A percentile compares a stretch with the other conserved stretches of the same genome.
These are phyloP conservation scores for Termitomyces sp. DNA, from an alignment of 768 basidiomycete species.

Conservation along the genomic window DNA sequence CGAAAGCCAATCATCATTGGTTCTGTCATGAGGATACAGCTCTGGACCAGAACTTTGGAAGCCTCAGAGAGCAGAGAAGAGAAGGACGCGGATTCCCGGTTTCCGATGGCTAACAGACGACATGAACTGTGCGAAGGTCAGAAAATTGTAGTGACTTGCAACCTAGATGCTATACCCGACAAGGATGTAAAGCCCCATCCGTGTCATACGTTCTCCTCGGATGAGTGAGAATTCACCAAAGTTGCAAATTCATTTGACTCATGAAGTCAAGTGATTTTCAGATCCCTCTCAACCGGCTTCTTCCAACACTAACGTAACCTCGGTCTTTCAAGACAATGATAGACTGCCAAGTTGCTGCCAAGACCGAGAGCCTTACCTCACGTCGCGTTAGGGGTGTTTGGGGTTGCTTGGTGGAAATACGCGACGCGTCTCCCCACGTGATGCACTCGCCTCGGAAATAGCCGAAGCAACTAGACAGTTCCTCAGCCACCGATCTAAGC, in stretches of 20 bases:
- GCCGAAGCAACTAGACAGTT: conserved; percentile 36
- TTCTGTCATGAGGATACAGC: background rate
- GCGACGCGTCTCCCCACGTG: conserved; percentile 9
- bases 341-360: background rate
- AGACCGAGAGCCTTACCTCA: background rate
- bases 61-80: background rate
- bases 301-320: background rate
- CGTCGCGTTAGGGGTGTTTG: background rate
- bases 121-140: background rate
- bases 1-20: background rate
- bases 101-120: background rate
- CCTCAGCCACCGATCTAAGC: conserved; percentile 28
- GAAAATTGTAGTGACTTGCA: background rate
- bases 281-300: background rate
- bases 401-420: background rate
- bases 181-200: background rate
- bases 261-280: too few relatives aligned
- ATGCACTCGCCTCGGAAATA: conserved; percentile 16
- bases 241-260: too few relatives aligned
- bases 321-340: background rate
- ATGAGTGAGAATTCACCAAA: background rate
- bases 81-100: too few relatives aligned
- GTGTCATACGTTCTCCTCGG: background rate
- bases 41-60: background rate
- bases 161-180: background rate